A percentile compares a stretch with the other conserved stretches of the same genome.
Conservation (phyloP, 73 alveolate species). For the Paramecium pentaurelia region DNA sequence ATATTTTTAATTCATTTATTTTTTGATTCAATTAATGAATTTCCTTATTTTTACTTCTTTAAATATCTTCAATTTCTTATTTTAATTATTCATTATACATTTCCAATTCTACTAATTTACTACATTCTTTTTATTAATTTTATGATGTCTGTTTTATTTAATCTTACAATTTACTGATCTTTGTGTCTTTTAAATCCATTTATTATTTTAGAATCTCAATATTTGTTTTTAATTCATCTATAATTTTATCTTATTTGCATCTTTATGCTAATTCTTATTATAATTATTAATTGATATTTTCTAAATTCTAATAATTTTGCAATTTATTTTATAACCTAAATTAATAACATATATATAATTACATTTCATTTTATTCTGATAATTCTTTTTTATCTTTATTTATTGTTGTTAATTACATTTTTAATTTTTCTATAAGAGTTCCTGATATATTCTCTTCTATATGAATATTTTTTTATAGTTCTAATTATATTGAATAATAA, state of each 20-base stretch:
- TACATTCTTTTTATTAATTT: not conserved
- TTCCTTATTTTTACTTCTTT: not conserved
- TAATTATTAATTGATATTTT: not conserved
- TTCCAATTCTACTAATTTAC: not conserved
- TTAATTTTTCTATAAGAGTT: not conserved
- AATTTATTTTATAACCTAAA: not conserved
- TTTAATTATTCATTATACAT: not conserved
- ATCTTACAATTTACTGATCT: not conserved
- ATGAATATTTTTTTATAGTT: not conserved
- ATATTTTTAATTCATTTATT: not conserved
- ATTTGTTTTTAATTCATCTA: slow-evolving; percentile 1
- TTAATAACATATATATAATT: not conserved
- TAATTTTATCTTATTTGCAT: not conserved
- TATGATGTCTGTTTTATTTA: not conserved
- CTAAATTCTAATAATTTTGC: not conserved
- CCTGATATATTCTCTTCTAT: not conserved
- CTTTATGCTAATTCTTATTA: not conserved
- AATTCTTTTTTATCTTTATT: not conserved
- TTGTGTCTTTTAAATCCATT: not conserved
- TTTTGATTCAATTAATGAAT: not conserved
- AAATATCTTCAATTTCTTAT: not conserved
- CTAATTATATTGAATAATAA: not conserved
- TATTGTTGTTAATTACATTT: not conserved
- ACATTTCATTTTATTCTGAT: not conserved
- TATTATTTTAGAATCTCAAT: not conserved